Evolutionary conservation across 2,329 filamentous ascomycete species (phyloP), one percentile per base, ranked within the genome.

Genomic region (Calonectria pseudoturangicola): DNA sequence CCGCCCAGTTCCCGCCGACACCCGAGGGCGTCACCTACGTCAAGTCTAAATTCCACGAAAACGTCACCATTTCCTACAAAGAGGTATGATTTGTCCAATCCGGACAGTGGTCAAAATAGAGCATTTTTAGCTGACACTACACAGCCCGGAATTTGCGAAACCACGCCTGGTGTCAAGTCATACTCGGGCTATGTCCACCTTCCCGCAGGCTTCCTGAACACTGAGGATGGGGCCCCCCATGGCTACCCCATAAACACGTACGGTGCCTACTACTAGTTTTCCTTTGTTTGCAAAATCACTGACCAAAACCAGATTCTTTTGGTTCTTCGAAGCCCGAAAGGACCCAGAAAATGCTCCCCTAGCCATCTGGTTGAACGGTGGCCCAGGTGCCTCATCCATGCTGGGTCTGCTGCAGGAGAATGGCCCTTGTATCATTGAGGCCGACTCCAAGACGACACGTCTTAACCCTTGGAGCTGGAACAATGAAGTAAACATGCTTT

Each of bases 381-480:
- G 90, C 2, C 90, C 90, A 3, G 90, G 90, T 15, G 85, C 85
- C 50, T 77, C 76, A 15, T 78, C 77, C 15, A 68, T 79, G 74
- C 73, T 75, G 50, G 77, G 76, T 1, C 51, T 79, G 2, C 72
- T 77, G 25, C 65, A 73, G 21, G 75, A 77, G 60, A 86, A 88
- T 69, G 92, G 92, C 8, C 87, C 86, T 18, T 90, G 85, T 78
- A 82, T 88, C 74, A 81, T 89, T 36, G 81, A 88, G 66, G 80
- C 87, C 73, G 83, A 88, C 64, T 86, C 85, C 48, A 87, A 89
- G 68, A 86, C 87, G 30, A 92, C 90, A 0, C 83, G 86, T 28
- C 85, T 88, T 27, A 88, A 91, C 70, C 86, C 89, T 66, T 93
- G 90, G 89, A 90, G 91, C 48, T 93, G 91, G 92, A 92, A 93